Evolutionary conservation across 768 basidiomycete species (phyloP).

Genomic region (Lactarius evosmus): DNA sequence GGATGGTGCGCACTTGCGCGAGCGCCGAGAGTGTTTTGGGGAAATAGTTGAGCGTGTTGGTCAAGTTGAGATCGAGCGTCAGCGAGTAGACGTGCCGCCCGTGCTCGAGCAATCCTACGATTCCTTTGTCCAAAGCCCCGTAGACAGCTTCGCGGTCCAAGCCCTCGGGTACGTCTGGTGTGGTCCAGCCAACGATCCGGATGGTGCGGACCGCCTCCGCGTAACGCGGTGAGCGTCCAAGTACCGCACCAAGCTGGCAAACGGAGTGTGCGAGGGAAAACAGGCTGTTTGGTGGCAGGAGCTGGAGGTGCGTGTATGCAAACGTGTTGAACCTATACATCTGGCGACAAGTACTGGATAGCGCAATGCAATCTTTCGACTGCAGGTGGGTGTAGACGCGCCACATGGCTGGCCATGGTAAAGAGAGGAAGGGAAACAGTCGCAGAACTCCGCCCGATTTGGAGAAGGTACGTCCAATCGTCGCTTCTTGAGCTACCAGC

Average conservation of each 20-base stretch:
- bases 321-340: slow-evolving; percentile 18
- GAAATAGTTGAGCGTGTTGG: slow-evolving; percentile 6
- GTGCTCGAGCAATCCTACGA: not conserved
- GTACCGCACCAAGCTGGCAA: not conserved
- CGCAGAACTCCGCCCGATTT: not conserved
- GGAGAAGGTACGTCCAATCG: not conserved
- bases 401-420: slow-evolving; percentile 12
- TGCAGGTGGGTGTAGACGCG: slow-evolving; percentile 4
- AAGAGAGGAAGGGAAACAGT: slow-evolving; percentile 2
- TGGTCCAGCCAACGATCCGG: slow-evolving; percentile 9
- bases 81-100: slow-evolving; percentile 2
- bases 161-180: not conserved
- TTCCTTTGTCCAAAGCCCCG: not conserved
- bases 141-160: not conserved
- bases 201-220: slow-evolving; percentile 14
- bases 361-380: slow-evolving; percentile 15
- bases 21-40: slow-evolving; percentile 6
- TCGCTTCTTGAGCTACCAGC: not conserved
- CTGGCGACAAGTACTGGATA: slow-evolving; percentile 17
- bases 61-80: slow-evolving; percentile 8
- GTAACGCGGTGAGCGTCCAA: slow-evolving; percentile 12
- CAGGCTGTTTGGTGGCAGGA: slow-evolving; percentile 18
- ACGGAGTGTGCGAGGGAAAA: slow-evolving; percentile 14
- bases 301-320: slow-evolving; percentile 18
- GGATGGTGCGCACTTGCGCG: slow-evolving; percentile 13